phyloP scores from a whole-genome alignment of 805 yeast genomes.

The Kuraishia capsulata region DNA sequence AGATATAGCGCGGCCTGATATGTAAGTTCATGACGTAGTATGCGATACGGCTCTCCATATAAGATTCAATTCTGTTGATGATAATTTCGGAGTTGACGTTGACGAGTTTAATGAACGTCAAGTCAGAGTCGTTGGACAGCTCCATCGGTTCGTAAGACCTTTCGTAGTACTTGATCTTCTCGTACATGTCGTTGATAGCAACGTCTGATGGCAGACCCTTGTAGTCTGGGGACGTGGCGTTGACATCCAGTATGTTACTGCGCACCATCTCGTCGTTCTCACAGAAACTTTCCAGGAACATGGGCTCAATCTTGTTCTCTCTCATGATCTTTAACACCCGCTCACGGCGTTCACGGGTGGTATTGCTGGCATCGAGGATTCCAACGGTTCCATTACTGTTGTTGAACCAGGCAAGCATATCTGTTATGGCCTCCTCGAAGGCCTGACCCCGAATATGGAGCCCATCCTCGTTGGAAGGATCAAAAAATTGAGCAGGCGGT shows the following conservation, averaged over 20 bases:
- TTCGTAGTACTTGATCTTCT: slow-evolving; percentile 69
- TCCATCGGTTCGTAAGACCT: slow-evolving; percentile 71
- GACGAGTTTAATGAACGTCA: slow-evolving; percentile 80
- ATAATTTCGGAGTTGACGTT: slow-evolving; percentile 85
- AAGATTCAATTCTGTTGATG: slow-evolving; percentile 79
- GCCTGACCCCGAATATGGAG: slow-evolving; percentile 58
- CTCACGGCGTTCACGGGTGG: slow-evolving; percentile 63
- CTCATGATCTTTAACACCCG: slow-evolving; percentile 48
- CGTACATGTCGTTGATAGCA: slow-evolving; percentile 64
- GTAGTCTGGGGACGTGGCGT: slow-evolving; percentile 82
- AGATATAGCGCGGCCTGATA: slow-evolving; percentile 83
- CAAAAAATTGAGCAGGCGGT: slow-evolving; percentile 74
- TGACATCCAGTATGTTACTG: slow-evolving; percentile 79
- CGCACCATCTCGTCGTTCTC: slow-evolving; percentile 70
- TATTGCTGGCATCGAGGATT: slow-evolving; percentile 88
- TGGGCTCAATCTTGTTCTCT: slow-evolving; percentile 68
- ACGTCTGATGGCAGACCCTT: slow-evolving; percentile 54
- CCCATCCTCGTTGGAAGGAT: slow-evolving; percentile 57
- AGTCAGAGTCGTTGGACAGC: slow-evolving; percentile 42
- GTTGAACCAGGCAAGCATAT: slow-evolving; percentile 81
- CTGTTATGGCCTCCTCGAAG: slow-evolving; percentile 60
- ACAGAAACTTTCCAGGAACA: slow-evolving; percentile 90
- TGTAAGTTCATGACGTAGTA: slow-evolving; percentile 95
- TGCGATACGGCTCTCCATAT: slow-evolving; percentile 85
- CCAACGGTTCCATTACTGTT: slow-evolving; percentile 83